A percentile compares a stretch with the other conserved stretches of the same genome.
Evolutionary conservation across 768 basidiomycete genomes (phyloP).

Genomic region (Podaxis mareebaensis): DNA sequence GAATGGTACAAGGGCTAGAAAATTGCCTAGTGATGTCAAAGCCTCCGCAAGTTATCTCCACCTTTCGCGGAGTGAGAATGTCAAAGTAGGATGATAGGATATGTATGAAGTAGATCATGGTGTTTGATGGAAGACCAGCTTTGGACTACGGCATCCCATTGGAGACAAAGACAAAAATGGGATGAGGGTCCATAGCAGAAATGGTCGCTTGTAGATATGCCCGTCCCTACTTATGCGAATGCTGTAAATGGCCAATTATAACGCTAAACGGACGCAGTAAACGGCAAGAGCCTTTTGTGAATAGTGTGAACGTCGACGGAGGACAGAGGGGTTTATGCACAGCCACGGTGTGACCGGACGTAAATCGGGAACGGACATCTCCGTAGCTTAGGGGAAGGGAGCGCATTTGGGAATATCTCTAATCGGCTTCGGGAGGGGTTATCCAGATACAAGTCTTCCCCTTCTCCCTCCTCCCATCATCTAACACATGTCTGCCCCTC

Average conservation of each 20-base stretch:
- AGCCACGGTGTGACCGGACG: constrained; percentile 11
- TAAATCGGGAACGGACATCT: constrained; percentile 17
- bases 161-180: constrained; percentile 3
- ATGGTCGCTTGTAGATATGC: neutral
- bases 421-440: neutral
- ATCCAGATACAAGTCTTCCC: constrained; percentile 11
- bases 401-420: constrained; percentile 8
- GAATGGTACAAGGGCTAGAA: neutral
- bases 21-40: constrained; percentile 9
- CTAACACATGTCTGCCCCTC: constrained; percentile 34
- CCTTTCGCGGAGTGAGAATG: constrained; percentile 14
- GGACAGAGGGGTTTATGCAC: neutral
- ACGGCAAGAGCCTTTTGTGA: neutral
- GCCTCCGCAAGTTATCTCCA: constrained; percentile 7
- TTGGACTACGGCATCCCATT: neutral
- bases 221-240: neutral
- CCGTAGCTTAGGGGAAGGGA: neutral
- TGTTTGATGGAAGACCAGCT: constrained; percentile 3
- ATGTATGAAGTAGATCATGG: neutral
- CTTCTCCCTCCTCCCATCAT: constrained; percentile 26
- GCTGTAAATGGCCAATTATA: neutral
- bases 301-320: neutral
- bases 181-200: neutral
- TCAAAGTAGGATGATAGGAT: constrained; percentile 14
- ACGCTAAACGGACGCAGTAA: neutral